Evolutionary conservation across 1,139 yeast species (phyloP), one percentile per base, ranked within the genome.

Genomic region (Taphrina pruni): DNA sequence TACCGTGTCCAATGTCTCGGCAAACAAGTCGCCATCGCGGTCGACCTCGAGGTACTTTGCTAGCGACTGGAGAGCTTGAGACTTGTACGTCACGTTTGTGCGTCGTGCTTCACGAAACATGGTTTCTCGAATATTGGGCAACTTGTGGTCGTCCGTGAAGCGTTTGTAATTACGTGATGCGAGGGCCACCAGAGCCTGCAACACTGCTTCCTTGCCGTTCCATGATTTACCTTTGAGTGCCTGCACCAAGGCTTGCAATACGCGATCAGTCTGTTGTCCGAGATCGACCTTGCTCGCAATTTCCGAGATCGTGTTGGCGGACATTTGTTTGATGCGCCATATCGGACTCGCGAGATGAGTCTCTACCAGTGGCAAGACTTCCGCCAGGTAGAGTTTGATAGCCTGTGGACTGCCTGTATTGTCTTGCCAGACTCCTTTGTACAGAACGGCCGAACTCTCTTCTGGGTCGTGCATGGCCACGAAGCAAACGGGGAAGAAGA

Each of bases 151-250:
- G 0, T 73, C 75, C 58, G 81, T 74, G 0, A 73, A 70, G 0
- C 58, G 32, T 0, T 72, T 73, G 62, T 81, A 78, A 12, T 85
- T 82, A 72, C 85, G 85, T 14, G 81, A 76, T 0, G 88, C 77
- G 51, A 89, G 81, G 0, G 86, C 80, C 0, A 90, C 88, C 65
- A 93, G 79, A 0, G 97, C 91, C 55, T 85, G 86, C 41, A 91
- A 80, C 1, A 94, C 84, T 54, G 82, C 78, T 73, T 91, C 97
- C 75, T 94, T 94, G 8, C 98, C 98, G 21, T 84, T 84, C 96
- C 97, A 94, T 9, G 95, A 85, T 71, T 94, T 85, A 0, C 97
- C 97, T 69, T 83, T 81, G 71, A 88, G 83, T 0, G 96, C 86
- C 56, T 83, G 84, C 32, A 90, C 76, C 66, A 92, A 80, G 6